phyloP scores from a whole-genome alignment of 306 rosid species.

The Citrullus mucosospermus region DNA sequence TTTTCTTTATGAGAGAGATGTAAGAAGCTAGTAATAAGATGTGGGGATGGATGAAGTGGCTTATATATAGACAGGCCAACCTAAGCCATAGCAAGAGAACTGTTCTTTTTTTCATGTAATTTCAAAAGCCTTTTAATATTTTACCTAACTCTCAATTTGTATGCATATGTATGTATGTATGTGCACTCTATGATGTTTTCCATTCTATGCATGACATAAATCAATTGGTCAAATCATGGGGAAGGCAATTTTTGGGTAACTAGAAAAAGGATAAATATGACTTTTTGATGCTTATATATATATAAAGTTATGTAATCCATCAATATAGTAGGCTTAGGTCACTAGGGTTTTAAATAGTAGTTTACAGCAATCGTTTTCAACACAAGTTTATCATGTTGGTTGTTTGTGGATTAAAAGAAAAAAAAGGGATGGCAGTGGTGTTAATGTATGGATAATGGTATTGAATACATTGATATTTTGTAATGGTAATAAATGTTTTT shows the following conservation, averaged over 20 bases:
- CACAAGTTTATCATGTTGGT: background rate
- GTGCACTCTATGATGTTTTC: background rate
- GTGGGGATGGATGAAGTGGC: background rate
- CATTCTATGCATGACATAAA: background rate
- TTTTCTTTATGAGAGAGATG: background rate
- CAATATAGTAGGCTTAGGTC: background rate
- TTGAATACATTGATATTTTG: background rate
- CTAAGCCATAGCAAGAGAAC: background rate
- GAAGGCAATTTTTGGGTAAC: background rate
- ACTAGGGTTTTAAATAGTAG: background rate
- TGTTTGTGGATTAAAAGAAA: background rate
- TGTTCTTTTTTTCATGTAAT: background rate
- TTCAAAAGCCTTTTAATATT: background rate
- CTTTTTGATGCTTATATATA: background rate
- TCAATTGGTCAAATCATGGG: constrained; percentile 7
- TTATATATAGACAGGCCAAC: background rate
- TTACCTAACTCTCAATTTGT: background rate
- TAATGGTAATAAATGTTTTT: background rate
- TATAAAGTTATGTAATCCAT: background rate
- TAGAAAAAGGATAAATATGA: background rate
- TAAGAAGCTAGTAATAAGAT: background rate
- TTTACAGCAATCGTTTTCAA: background rate
- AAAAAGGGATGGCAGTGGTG: background rate
- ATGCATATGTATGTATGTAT: background rate
- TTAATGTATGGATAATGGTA: background rate